Percentiles rank a stretch among this genome's conserved stretches.
phyloP scores from a whole-genome alignment of 2,329 filamentous ascomycete species.

The Cladophialophora yegresii region DNA sequence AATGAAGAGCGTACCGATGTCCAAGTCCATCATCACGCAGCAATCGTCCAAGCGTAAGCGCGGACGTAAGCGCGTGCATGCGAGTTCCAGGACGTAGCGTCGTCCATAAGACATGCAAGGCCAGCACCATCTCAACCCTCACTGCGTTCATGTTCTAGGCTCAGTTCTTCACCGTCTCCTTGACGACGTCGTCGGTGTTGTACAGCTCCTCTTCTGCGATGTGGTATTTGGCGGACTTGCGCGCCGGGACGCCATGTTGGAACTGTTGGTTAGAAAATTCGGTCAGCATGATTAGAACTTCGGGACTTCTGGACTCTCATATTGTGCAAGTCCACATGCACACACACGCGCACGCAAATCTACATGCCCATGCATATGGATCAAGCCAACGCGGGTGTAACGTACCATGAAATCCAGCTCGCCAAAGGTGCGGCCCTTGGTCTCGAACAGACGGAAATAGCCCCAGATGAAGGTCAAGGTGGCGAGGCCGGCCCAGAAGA shows the following conservation, averaged over 20 bases:
- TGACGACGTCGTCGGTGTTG: constrained; percentile 11
- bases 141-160: neutral
- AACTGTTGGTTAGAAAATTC: constrained; percentile 37
- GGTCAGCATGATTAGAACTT: neutral
- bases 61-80: no score
- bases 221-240: constrained; percentile 38
- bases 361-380: no score
- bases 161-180: neutral
- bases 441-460: constrained; percentile 48
- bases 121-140: no score
- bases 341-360: no score
- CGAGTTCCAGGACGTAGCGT: no score
- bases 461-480: constrained; percentile 44
- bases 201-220: constrained; percentile 24
- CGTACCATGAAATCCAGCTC: constrained; percentile 45
- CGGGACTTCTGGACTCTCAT: neutral
- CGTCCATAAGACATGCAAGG: no score
- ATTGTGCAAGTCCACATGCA: neutral
- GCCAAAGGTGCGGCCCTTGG: constrained; percentile 43
- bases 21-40: no score
- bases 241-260: constrained; percentile 40
- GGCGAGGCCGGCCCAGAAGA: constrained; percentile 38
- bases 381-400: neutral
- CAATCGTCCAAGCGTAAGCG: no score
- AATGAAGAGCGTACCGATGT: no score